These are phyloP conservation scores for Cyclospora cayetanensis DNA, from an alignment of 169 alveolate genomes.

Conservation along the genomic window DNA sequence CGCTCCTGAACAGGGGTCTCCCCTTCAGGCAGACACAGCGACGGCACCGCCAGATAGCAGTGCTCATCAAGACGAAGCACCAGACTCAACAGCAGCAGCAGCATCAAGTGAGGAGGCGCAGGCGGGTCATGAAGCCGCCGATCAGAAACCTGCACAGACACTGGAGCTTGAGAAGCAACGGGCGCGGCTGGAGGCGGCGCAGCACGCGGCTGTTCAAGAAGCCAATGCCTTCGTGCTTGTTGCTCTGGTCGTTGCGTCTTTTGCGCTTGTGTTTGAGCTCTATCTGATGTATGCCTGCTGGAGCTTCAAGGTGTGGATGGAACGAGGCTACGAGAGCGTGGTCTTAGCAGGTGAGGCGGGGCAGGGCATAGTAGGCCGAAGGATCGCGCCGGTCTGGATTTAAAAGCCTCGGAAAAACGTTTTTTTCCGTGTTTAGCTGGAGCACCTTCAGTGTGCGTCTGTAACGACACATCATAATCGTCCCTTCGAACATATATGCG, in stretches of 20 bases:
- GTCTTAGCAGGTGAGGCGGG: background rate
- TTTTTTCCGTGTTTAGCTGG: too few species aligned
- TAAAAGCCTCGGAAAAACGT: too few species aligned
- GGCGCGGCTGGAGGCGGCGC: background rate
- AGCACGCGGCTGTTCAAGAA: background rate
- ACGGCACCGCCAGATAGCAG: background rate
- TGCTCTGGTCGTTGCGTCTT: background rate
- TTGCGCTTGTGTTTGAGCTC: background rate
- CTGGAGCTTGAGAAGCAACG: background rate
- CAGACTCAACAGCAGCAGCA: background rate
- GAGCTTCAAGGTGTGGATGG: background rate
- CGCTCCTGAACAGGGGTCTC: background rate
- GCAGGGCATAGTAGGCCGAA: too few species aligned
- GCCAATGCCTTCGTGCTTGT: background rate
- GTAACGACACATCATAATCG: too few species aligned
- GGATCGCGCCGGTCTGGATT: too few species aligned
- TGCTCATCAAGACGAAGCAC: background rate
- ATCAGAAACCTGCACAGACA: background rate
- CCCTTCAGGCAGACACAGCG: background rate
- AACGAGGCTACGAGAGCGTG: slow-evolving; percentile 1
- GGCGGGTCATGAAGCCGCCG: background rate
- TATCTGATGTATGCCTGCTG: slow-evolving; percentile 10
- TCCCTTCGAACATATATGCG: too few species aligned
- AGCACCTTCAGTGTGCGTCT: too few species aligned
- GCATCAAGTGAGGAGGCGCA: background rate